Percentiles rank a stretch among this genome's conserved stretches.
Conservation (phyloP, 306 rosid species). For the Lagenaria siceraria region DNA sequence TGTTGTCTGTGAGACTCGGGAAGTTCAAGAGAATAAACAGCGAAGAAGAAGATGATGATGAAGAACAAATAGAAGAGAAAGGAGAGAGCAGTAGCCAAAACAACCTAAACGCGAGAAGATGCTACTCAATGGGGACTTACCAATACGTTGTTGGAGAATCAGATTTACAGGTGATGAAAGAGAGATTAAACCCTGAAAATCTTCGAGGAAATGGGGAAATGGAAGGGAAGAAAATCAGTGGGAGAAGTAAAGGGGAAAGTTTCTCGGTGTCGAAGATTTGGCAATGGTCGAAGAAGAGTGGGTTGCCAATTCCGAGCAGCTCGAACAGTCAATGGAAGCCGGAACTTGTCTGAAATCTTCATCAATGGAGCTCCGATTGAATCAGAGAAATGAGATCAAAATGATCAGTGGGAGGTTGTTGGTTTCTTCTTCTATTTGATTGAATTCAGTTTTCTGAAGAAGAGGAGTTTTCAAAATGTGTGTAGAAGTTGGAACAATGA, state of each 20-base stretch:
- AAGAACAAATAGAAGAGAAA: conserved; percentile 18
- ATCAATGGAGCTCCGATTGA: background rate
- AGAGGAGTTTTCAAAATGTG: too few species aligned
- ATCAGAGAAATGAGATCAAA: background rate
- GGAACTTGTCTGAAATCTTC: background rate
- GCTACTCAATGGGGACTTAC: conserved; percentile 86
- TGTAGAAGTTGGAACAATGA: too few species aligned
- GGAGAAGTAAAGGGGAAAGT: conserved; percentile 51
- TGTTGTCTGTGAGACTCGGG: conserved; percentile 77
- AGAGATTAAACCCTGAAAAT: background rate
- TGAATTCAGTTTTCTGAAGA: background rate
- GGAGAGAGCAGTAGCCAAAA: conserved; percentile 17
- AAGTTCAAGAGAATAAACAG: conserved; percentile 35
- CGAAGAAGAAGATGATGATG: conserved; percentile 13
- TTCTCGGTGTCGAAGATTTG: conserved; percentile 89
- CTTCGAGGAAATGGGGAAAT: conserved; percentile 20
- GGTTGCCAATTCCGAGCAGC: conserved; percentile 17
- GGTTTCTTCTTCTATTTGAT: background rate
- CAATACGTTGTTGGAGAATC: conserved; percentile 57
- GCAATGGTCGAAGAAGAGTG: conserved; percentile 69
- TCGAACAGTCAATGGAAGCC: conserved; percentile 16
- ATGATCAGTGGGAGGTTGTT: background rate
- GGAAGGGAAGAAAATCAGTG: conserved; percentile 49
- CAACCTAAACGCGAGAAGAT: conserved; percentile 56
- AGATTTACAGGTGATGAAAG: conserved; percentile 32